Evolutionary conservation across 2,329 filamentous ascomycete genomes (phyloP).

Genomic region (Aureobasidium pullulans): DNA sequence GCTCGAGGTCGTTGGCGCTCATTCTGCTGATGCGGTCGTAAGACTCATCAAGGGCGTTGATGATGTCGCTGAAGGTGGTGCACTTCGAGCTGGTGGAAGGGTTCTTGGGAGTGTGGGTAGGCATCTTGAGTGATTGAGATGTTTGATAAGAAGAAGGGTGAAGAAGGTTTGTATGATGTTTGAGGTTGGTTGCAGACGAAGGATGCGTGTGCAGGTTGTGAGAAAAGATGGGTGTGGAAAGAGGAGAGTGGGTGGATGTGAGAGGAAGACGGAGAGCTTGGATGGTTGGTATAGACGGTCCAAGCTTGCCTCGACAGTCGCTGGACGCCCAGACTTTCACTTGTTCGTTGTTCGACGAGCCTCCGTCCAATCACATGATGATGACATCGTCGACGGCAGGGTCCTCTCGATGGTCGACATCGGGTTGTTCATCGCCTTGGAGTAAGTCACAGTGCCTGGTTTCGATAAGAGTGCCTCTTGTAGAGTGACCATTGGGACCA

Average conservation of each 20-base stretch:
- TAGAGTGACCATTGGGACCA: neutral
- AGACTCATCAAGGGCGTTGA: neutral
- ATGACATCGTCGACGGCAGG: neutral
- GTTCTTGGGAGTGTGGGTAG: neutral
- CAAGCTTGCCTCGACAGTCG: neutral
- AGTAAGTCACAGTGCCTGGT: neutral
- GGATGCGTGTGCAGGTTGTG: neutral
- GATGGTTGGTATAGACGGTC: neutral
- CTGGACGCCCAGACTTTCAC: neutral
- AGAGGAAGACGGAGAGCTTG: neutral
- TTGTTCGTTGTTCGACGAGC: neutral
- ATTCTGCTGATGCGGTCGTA: neutral
- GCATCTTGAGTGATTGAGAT: neutral
- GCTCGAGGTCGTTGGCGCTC: neutral
- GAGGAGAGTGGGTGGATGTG: neutral
- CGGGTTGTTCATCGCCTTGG: neutral
- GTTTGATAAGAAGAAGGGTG: neutral
- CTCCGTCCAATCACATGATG: neutral
- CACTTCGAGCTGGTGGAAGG: neutral
- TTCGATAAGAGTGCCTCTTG: neutral
- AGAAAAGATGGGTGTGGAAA: neutral
- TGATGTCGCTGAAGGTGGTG: neutral
- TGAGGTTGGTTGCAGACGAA: neutral
- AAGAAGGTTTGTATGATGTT: neutral
- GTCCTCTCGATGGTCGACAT: neutral